Evolutionary conservation across 2,329 filamentous ascomycete species (phyloP).

Genomic region (Claviceps spartinae): DNA sequence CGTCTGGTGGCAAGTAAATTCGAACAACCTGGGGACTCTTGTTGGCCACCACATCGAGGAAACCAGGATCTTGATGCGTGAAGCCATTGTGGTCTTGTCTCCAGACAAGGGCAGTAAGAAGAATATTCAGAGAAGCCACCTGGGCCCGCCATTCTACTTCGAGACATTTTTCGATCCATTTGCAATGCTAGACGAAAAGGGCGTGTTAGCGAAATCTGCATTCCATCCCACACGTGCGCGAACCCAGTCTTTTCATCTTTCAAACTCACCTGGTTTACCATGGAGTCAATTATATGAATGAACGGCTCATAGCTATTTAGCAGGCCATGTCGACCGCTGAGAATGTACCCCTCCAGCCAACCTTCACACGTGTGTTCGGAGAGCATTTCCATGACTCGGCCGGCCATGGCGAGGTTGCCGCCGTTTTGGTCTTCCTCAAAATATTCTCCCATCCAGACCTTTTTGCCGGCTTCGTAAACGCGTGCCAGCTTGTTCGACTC

Average conservation of each 20-base stretch:
- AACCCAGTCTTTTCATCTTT: neutral
- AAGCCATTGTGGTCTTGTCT: constrained; percentile 76
- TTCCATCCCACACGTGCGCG: too few relatives aligned
- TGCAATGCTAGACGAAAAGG: constrained; percentile 45
- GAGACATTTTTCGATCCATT: constrained; percentile 72
- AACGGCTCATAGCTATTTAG: constrained; percentile 76
- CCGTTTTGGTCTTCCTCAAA: constrained; percentile 64
- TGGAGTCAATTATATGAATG: constrained; percentile 71
- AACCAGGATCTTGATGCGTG: constrained; percentile 68
- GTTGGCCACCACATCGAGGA: constrained; percentile 67
- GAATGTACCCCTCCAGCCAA: constrained; percentile 67
- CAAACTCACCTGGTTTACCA: constrained; percentile 55
- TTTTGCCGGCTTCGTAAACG: constrained; percentile 62
- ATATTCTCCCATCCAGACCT: constrained; percentile 68
- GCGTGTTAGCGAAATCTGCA: constrained; percentile 6
- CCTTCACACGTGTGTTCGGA: constrained; percentile 69
- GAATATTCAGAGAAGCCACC: constrained; percentile 64
- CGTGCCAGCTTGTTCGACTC: constrained; percentile 65
- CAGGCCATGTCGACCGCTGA: constrained; percentile 61
- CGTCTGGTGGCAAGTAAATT: constrained; percentile 70
- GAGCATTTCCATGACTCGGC: constrained; percentile 74
- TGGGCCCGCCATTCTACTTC: constrained; percentile 66
- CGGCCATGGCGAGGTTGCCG: constrained; percentile 54
- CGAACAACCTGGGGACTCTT: constrained; percentile 69
- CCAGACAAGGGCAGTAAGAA: constrained; percentile 68